Base-by-base conservation (phyloP, 768 basidiomycete genomes). In the Naganishia vishniacii region DNA sequence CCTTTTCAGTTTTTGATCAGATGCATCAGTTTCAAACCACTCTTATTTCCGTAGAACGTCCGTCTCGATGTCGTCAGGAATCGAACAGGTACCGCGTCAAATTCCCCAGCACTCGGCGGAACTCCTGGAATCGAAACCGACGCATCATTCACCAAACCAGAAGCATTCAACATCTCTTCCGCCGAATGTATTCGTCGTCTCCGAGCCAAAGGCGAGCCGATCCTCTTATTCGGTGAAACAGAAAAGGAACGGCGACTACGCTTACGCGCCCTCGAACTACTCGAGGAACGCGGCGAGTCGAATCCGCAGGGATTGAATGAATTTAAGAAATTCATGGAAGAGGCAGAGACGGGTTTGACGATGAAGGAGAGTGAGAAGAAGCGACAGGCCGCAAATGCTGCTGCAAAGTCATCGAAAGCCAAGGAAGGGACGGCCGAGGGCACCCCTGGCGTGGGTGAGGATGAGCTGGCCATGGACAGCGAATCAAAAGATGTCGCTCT, bases 161-260 rank as follows among this genome's bases (percentile, higher is more conserved):
- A 80, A 65, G 68, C 72, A 3, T 97, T 93, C 80, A 92, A 92
- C 73, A 87, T 98, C 61, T 89, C 93, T 1, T 90, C 92, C 62
- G 88, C 92, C 66, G 95, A 99, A 72, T 89, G 88, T 13, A 81
- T 92, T 62, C 86, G 90, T 9, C 84, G 95, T 23, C 83, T 99
- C 15, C 86, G 95, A 48, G 81, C 83, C 26, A 94, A 95, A 74
- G 91, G 89, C 25, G 93, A 98, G 74, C 95, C 95, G 4, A 88
- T 98, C 66, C 84, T 91, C 29, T 80, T 99, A 9, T 99, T 99
- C 72, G 95, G 86, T 32, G 95, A 99, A 76, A 85, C 86, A 0
- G 95, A 99, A 80, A 91, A 92, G 79, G 95, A 97, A 28, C 83
- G 95, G 11, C 81, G 92, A 32, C 79, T 97, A 15, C 85, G 95